phyloP scores from a whole-genome alignment of 306 rosid species.

The Bauhinia variegata region DNA sequence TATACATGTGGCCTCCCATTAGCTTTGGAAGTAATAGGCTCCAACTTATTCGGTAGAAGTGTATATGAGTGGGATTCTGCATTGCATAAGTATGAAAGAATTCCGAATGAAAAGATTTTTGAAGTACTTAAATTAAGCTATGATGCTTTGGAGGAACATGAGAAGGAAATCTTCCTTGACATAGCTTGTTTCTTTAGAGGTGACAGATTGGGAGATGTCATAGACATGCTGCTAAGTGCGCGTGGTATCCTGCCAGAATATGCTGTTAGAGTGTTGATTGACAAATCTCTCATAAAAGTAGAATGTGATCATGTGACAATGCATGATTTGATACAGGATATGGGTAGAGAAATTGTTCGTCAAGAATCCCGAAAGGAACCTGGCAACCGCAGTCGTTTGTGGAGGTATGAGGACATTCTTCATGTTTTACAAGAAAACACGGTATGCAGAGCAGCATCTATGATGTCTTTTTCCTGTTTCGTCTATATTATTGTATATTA shows the following conservation, averaged over 20 bases:
- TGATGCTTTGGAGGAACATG: conserved; percentile 2
- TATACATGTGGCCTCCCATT: conserved; percentile 9
- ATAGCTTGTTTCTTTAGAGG: conserved; percentile 12
- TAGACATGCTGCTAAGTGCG: background rate
- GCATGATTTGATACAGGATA: background rate
- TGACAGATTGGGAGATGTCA: background rate
- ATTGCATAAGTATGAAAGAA: background rate
- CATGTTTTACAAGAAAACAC: background rate
- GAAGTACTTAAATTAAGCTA: background rate
- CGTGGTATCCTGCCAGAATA: background rate
- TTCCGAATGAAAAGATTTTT: background rate
- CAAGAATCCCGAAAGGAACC: background rate
- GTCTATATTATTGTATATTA: no score
- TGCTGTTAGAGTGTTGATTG: background rate
- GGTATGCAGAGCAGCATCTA: background rate
- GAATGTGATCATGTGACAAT: background rate
- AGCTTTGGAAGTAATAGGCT: conserved; percentile 22
- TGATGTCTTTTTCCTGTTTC: background rate
- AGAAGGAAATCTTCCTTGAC: conserved; percentile 26
- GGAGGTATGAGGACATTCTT: background rate
- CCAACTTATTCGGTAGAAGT: background rate
- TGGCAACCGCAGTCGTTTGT: background rate
- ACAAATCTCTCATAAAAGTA: conserved; percentile 16
- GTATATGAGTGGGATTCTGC: conserved; percentile 2
- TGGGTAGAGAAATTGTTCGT: conserved; percentile 6